These are phyloP conservation scores for Obelidium mucronatum DNA, from an alignment of 192 early-diverging fungal genomes.

Conservation along the genomic window DNA sequence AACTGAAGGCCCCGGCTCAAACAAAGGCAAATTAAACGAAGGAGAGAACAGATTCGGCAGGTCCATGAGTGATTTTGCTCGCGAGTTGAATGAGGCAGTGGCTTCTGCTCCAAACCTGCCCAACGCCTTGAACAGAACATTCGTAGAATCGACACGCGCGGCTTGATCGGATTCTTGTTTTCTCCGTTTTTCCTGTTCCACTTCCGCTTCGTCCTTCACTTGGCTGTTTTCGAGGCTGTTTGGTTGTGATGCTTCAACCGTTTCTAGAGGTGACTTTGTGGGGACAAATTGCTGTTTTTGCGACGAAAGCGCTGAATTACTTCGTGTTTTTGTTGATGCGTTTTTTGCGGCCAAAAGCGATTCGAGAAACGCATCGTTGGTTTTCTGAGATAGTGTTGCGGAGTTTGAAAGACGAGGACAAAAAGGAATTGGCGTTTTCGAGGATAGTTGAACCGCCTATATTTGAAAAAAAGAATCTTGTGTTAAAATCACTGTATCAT, in stretches of 20 bases:
- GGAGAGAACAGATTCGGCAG: conserved; percentile 38
- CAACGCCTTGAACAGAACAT: background rate
- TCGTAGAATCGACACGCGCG: no score
- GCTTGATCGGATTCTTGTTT: no score
- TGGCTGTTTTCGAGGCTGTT: background rate
- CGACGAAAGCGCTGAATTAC: background rate
- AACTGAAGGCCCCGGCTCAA: background rate
- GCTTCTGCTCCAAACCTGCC: background rate
- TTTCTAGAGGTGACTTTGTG: background rate
- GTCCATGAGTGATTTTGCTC: conserved; percentile 35
- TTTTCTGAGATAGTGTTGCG: conserved; percentile 4
- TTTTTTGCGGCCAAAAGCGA: conserved; percentile 8
- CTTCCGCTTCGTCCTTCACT: background rate
- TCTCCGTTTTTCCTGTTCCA: background rate
- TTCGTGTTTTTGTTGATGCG: background rate
- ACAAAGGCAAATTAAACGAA: background rate
- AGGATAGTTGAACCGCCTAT: conserved; percentile 62
- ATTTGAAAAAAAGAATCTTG: no score
- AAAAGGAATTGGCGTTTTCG: no score
- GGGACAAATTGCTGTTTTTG: background rate
- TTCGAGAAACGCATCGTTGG: conserved; percentile 28
- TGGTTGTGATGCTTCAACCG: background rate
- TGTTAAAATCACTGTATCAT: no score
- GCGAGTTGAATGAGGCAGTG: background rate
- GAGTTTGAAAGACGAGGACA: no score